Evolutionary conservation across 768 basidiomycete species (phyloP).

Genomic region (Amanita thiersii): DNA sequence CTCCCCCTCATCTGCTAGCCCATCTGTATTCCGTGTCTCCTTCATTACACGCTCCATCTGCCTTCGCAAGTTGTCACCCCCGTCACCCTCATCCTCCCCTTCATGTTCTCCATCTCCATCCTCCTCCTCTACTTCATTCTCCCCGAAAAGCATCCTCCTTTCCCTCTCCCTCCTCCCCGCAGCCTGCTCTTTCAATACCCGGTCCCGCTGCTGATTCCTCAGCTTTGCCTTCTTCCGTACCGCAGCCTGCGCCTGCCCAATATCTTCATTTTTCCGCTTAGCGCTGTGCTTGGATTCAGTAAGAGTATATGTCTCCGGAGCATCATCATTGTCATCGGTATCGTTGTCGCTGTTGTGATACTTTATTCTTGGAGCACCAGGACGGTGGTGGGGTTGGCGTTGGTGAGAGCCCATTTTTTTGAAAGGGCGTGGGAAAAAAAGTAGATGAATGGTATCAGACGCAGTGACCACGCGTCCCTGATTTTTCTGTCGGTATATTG

Average conservation of each 20-base stretch:
- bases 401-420: too few relatives aligned
- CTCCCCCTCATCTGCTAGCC: background rate
- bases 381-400: too few relatives aligned
- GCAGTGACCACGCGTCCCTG: too few relatives aligned
- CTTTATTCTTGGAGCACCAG: too few relatives aligned
- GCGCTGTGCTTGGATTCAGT: background rate
- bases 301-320: slow-evolving; percentile 5
- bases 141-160: background rate
- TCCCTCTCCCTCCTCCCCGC: slow-evolving; percentile 4
- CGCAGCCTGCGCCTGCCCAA: slow-evolving; percentile 1
- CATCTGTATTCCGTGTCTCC: slow-evolving; percentile 1
- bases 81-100: background rate
- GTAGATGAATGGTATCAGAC: too few relatives aligned
- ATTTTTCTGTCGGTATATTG: too few relatives aligned
- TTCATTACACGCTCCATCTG: slow-evolving; percentile 7
- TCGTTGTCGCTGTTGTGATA: too few relatives aligned
- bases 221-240: background rate
- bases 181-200: slow-evolving; percentile 7
- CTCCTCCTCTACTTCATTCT: background rate
- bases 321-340: slow-evolving; percentile 2
- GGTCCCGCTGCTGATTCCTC: slow-evolving; percentile 6
- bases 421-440: too few relatives aligned
- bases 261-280: background rate
- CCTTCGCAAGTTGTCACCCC: background rate
- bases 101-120: background rate